phyloP scores from a whole-genome alignment of 805 yeast species.

The Saccharomyces jurei region DNA sequence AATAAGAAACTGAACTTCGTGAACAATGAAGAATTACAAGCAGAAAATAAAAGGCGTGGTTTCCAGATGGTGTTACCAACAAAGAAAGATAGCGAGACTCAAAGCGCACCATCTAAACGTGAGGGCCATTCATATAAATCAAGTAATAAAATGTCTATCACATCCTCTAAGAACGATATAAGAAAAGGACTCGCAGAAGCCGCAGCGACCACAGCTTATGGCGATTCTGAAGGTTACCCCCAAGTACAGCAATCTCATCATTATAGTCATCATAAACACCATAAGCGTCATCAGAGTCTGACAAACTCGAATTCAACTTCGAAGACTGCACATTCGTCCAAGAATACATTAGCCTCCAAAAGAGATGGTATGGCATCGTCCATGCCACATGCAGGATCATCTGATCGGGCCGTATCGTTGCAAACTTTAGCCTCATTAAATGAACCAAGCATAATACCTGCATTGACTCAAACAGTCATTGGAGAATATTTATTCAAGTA shows the following conservation, averaged over 20 bases:
- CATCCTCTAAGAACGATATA: constrained; percentile 6
- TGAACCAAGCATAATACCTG: constrained; percentile 68
- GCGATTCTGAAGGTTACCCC: constrained; percentile 18
- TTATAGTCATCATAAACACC: not conserved
- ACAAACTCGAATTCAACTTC: not conserved
- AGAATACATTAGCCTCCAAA: not conserved
- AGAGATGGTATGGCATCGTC: not conserved
- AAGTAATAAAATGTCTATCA: constrained; percentile 4
- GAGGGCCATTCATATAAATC: not conserved
- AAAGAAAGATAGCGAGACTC: not conserved
- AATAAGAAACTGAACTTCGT: constrained; percentile 38
- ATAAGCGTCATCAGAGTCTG: not conserved
- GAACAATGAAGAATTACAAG: constrained; percentile 37
- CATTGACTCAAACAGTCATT: constrained; percentile 84
- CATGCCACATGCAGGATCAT: constrained; percentile 12
- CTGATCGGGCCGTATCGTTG: constrained; percentile 32
- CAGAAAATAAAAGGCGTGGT: constrained; percentile 45
- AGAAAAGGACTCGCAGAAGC: constrained; percentile 24
- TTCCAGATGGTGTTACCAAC: constrained; percentile 14
- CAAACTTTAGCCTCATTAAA: constrained; percentile 58
- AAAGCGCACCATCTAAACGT: not conserved
- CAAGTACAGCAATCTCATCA: not conserved
- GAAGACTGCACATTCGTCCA: constrained; percentile 1
- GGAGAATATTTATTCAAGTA: constrained; percentile 88
- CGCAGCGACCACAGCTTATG: constrained; percentile 25